These are phyloP conservation scores for Metschnikowia borealis DNA, from an alignment of 805 yeast species.

Conservation along the genomic window DNA sequence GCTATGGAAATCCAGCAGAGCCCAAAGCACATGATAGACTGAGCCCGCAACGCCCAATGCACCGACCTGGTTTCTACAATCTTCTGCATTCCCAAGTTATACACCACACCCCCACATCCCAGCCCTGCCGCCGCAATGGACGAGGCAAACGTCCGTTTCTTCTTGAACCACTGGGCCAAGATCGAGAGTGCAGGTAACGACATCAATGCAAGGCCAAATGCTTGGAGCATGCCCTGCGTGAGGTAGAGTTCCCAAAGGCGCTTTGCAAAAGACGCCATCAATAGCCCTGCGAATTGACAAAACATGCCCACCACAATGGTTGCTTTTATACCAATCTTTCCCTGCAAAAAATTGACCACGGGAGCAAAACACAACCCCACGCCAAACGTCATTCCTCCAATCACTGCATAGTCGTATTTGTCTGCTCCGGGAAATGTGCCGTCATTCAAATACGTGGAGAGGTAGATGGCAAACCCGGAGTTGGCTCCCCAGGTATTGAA, in stretches of 20 bases:
- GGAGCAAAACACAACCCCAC: constrained; percentile 62
- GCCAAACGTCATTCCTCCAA: constrained; percentile 64
- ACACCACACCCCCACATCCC: constrained; percentile 50
- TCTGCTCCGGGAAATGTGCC: constrained; percentile 50
- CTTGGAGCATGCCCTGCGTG: constrained; percentile 65
- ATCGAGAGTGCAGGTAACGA: constrained; percentile 57
- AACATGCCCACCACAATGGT: constrained; percentile 48
- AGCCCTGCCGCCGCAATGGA: constrained; percentile 49
- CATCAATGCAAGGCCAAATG: constrained; percentile 52
- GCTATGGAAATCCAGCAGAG: constrained; percentile 14
- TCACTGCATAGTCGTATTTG: constrained; percentile 56
- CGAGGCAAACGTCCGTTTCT: constrained; percentile 52
- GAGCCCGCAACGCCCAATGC: constrained; percentile 50
- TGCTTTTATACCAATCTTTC: constrained; percentile 42
- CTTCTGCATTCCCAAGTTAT: constrained; percentile 40
- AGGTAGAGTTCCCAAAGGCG: constrained; percentile 62
- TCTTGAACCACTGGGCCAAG: constrained; percentile 68
- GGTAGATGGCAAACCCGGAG: constrained; percentile 59
- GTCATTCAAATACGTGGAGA: constrained; percentile 51
- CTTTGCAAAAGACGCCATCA: constrained; percentile 58
- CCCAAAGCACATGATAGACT: constrained; percentile 21
- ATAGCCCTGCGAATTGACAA: constrained; percentile 49
- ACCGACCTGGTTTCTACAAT: constrained; percentile 36
- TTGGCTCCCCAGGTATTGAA: constrained; percentile 74
- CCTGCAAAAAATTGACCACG: constrained; percentile 45